These are phyloP conservation scores for Pythium grandisporangium DNA, from an alignment of 352 stramenopile species.

Conservation along the genomic window DNA sequence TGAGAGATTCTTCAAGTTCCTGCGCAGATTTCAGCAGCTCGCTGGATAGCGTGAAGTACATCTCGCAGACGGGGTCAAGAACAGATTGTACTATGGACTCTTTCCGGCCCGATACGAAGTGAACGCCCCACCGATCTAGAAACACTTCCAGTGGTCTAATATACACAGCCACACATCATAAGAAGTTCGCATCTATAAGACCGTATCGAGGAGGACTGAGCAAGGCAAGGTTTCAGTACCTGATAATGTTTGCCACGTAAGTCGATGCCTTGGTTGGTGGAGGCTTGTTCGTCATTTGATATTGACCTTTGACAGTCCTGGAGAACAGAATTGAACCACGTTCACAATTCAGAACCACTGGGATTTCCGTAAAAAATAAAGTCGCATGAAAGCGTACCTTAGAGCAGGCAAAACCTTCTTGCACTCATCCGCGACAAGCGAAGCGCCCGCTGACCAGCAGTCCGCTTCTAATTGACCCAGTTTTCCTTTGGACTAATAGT, in stretches of 20 bases:
- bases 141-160: constrained; percentile 70
- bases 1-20: constrained; percentile 83
- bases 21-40: constrained; percentile 69
- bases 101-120: constrained; percentile 29
- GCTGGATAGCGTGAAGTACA: constrained; percentile 55
- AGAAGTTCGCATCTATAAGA: background rate
- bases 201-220: too few species aligned
- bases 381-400: constrained; percentile 26
- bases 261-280: constrained; percentile 52
- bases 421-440: constrained; percentile 62
- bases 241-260: constrained; percentile 71
- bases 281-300: constrained; percentile 87
- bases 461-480: constrained; percentile 32
- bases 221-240: too few species aligned
- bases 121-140: constrained; percentile 55
- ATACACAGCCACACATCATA: constrained; percentile 5
- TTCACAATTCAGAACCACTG: too few species aligned
- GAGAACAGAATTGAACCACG: too few species aligned
- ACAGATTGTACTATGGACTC: constrained; percentile 45
- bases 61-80: constrained; percentile 40
- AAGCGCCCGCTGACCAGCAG: constrained; percentile 59
- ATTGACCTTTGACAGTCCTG: constrained; percentile 83
- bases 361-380: constrained; percentile 4
- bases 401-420: constrained; percentile 83
- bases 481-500: constrained; percentile 11